These are phyloP conservation scores for Ogataea hybrid DNA, from an alignment of 1,139 yeast species.

Conservation along the genomic window DNA sequence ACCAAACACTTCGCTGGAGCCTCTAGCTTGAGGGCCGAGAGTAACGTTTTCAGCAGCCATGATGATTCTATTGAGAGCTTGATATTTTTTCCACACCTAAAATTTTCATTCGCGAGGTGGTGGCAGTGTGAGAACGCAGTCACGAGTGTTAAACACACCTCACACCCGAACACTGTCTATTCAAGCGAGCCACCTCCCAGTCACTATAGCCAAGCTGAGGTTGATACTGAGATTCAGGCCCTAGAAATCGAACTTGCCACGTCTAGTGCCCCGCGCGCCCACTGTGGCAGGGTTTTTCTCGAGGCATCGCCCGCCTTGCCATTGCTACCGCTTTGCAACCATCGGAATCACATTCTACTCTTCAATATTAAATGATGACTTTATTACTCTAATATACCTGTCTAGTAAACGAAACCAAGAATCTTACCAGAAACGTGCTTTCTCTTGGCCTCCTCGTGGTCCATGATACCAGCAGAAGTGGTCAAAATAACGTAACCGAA, in stretches of 20 bases:
- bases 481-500: slow-evolving; percentile 95
- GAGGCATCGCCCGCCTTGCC: no score
- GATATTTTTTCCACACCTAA: slow-evolving; percentile 9
- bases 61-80: slow-evolving; percentile 8
- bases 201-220: no score
- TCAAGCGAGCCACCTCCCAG: background rate
- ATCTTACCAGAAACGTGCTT: slow-evolving; percentile 98
- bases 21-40: slow-evolving; percentile 85
- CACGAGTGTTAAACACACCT: slow-evolving; percentile 3
- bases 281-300: no score
- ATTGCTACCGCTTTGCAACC: background rate
- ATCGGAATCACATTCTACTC: background rate
- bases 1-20: slow-evolving; percentile 99
- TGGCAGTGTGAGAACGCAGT: slow-evolving; percentile 6
- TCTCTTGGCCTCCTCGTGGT: slow-evolving; percentile 99
- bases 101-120: slow-evolving; percentile 8
- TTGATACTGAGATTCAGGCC: no score
- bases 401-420: slow-evolving; percentile 89
- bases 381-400: slow-evolving; percentile 5
- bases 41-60: slow-evolving; percentile 56
- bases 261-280: no score
- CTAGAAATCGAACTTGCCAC: no score
- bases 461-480: slow-evolving; percentile 99
- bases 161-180: background rate
- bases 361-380: background rate